Evolutionary conservation across 1,139 yeast genomes (phyloP), one percentile per base, ranked within the genome.

Genomic region (Kodamaea fungicola): DNA sequence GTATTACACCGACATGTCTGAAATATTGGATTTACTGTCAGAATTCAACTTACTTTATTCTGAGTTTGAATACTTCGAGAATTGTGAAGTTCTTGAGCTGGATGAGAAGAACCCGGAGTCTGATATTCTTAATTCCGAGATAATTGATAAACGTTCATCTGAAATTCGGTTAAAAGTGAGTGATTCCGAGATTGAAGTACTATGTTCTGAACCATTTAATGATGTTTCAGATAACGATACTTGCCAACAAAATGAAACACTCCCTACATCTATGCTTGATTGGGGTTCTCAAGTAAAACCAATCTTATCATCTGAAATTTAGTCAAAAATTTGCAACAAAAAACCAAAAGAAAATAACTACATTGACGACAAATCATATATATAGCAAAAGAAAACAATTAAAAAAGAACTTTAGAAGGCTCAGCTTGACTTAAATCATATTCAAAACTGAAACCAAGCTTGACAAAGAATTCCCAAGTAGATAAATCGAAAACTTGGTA

Each of bases 401-500:
- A 55, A 34, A 54, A 46, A 30, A 62, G 49, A 33, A 50, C 50
- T 28, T 48, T 52, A 8, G 66, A 54, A 13, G 71, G 70, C 33
- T 52, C 58, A 23, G 49, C 35, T 42, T 62, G 67, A 43, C 64
- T 56, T 38, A 59, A 50, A 29, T 44, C 55, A 23, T 48, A 50
- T 38, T 67, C 72, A 44, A 65, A 61, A 43, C 57, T 61, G 48
- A 67, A 68, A 4, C 66, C 71, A 44, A 57, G 49, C 44, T 69
- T 71, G 24, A 62, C 51, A 46, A 61, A 64, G 10, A 66, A 64
- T 32, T 71, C 76, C 76, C 76, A 71, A 16, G 61, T 50, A 26
- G 55, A 54, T 45, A 70, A 61, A 49, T 70, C 76, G 52, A 71
- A 71, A 9, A 70, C 71, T 43, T 67, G 70, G 45, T 59, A 71